Evolutionary conservation across 2,329 filamentous ascomycete genomes (phyloP), one percentile per base, ranked within the genome.

Genomic region (Stemphylium lycopersici): DNA sequence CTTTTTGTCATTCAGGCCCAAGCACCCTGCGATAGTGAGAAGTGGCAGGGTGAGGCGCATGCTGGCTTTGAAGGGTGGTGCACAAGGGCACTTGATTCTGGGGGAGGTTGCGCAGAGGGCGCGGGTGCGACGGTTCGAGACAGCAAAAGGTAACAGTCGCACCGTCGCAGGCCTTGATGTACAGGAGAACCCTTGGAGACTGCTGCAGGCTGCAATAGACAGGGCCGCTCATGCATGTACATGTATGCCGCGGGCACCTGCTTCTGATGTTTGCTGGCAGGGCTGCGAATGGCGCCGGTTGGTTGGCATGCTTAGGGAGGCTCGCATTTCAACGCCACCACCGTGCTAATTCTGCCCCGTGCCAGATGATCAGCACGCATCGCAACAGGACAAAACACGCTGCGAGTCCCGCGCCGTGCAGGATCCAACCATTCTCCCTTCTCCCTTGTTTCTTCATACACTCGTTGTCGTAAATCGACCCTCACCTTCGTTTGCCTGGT

Each of bases 281-380:
- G 33, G 32, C 24, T 34, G 33, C 20, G 31, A 34, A 16, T 41
- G 36, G 11, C 15, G 31, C 32, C 31, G 36, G 40, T 24, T 43
- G 32, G 50, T 37, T 49, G 39, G 36, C 31, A 42, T 8, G 22
- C 39, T 7, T 48, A 29, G 31, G 32, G 40, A 56, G 46, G 40
- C 12, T 34, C 31, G 16, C 34, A 40, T 52, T 46, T 52, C 54
- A 37, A 61, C 59, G 57, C 54, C 63, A 50, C 54, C 57, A 46
- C 56, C 48, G 47, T 66, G 55, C 67, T 69, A 65, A 65, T 52
- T 62, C 63, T 64, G 67, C 57, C 59, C 58, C 55, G 61, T 63
- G 61, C 52, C 62, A 60, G 64, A 53, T 67, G 68, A 71, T 69
- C 66, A 69, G 61, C 67, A 55, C 48, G 53, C 57, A 56, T 36